A percentile compares a stretch with the other conserved stretches of the same genome.
Conservation (phyloP, 1,139 yeast genomes). For the Insectozyma bohioensis region DNA sequence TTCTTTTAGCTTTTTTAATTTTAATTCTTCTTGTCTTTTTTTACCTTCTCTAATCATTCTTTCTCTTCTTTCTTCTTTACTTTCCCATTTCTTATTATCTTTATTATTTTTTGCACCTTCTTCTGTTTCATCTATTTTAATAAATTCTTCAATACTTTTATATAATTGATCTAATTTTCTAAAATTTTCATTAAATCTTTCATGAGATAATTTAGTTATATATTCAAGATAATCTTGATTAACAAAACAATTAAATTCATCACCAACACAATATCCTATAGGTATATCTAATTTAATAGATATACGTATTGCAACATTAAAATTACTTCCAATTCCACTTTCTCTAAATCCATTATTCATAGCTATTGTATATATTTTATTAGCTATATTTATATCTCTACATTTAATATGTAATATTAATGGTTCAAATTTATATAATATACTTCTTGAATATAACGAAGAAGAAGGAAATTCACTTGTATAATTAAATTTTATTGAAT, state of each 20-base stretch:
- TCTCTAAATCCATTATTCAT: slow-evolving; percentile 88
- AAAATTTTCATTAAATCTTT: slow-evolving; percentile 63
- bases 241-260: slow-evolving; percentile 41
- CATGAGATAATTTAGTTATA: slow-evolving; percentile 50
- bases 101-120: slow-evolving; percentile 10
- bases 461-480: slow-evolving; percentile 11
- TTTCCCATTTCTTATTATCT: slow-evolving; percentile 18
- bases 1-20: slow-evolving; percentile 21
- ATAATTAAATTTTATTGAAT: slow-evolving; percentile 26
- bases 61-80: slow-evolving; percentile 56
- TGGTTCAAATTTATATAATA: slow-evolving; percentile 80
- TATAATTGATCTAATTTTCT: slow-evolving; percentile 52
- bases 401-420: slow-evolving; percentile 82
- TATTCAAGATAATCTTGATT: slow-evolving; percentile 47
- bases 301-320: slow-evolving; percentile 75
- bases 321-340: slow-evolving; percentile 78
- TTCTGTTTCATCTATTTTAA: slow-evolving; percentile 2
- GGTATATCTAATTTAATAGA: slow-evolving; percentile 74
- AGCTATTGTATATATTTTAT: slow-evolving; percentile 63
- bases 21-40: slow-evolving; percentile 41
- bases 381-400: slow-evolving; percentile 57
- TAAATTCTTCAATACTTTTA: slow-evolving; percentile 37
- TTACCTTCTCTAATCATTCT: slow-evolving; percentile 65
- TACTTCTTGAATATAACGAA: slow-evolving; percentile 41
- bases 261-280: slow-evolving; percentile 50